A percentile compares a stretch with the other conserved stretches of the same genome.
These are phyloP conservation scores for Sporisorium exsertum DNA, from an alignment of 1,284 basidiomycete genomes.

Conservation along the genomic window DNA sequence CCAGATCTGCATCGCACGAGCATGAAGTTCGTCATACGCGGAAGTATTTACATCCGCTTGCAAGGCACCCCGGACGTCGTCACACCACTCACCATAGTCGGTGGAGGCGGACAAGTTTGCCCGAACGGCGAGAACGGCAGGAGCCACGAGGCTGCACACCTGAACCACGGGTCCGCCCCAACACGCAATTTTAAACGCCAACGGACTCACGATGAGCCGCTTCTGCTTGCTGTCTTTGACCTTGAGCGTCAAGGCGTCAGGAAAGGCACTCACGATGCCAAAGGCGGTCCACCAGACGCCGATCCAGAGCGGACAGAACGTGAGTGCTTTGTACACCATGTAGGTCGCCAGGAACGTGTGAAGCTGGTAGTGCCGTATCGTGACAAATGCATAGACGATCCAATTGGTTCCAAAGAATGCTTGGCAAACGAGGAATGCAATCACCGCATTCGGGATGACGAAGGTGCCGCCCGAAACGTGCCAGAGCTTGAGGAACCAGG, in stretches of 20 bases:
- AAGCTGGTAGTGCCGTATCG: slow-evolving; percentile 18
- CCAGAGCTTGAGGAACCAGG: slow-evolving; percentile 40
- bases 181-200: slow-evolving; percentile 26
- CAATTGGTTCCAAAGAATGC: slow-evolving; percentile 15
- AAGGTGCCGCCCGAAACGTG: slow-evolving; percentile 30
- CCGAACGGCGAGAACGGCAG: slow-evolving; percentile 4
- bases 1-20: slow-evolving; percentile 14
- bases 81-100: slow-evolving; percentile 13
- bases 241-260: slow-evolving; percentile 35
- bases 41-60: not conserved
- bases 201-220: slow-evolving; percentile 31
- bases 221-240: slow-evolving; percentile 10
- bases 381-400: slow-evolving; percentile 15
- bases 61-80: not conserved
- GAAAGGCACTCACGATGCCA: slow-evolving; percentile 33
- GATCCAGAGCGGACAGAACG: slow-evolving; percentile 27
- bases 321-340: slow-evolving; percentile 15
- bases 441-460: slow-evolving; percentile 34
- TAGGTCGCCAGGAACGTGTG: slow-evolving; percentile 7
- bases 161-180: slow-evolving; percentile 21
- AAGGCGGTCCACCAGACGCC: slow-evolving; percentile 34
- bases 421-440: slow-evolving; percentile 25
- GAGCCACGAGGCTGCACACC: slow-evolving; percentile 8
- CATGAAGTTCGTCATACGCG: not conserved
- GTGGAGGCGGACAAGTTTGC: slow-evolving; percentile 2